Evolutionary conservation across 2,329 filamentous ascomycete genomes (phyloP).

Genomic region (Pestalotiopsis fici): DNA sequence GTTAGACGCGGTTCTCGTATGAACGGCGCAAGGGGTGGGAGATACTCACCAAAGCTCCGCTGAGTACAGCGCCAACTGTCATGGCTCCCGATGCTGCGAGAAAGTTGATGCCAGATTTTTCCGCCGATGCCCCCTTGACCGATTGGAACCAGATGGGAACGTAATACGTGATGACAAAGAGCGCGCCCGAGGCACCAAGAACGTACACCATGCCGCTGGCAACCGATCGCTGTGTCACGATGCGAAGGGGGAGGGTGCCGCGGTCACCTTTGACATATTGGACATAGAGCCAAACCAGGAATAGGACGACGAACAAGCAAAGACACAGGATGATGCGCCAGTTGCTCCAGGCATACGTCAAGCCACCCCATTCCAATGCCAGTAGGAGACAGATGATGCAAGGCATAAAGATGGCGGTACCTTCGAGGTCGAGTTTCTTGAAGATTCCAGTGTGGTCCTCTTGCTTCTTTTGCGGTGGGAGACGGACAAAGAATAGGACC

Average conservation of each 20-base stretch:
- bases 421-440: slow-evolving; percentile 12
- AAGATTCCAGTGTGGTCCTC: slow-evolving; percentile 1
- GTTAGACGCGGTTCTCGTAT: not conserved
- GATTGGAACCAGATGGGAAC: slow-evolving; percentile 31
- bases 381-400: slow-evolving; percentile 24
- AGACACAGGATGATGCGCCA: slow-evolving; percentile 31
- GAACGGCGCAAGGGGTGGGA: not conserved
- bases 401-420: not conserved
- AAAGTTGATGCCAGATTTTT: slow-evolving; percentile 26
- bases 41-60: slow-evolving; percentile 15
- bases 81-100: slow-evolving; percentile 13
- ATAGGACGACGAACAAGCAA: slow-evolving; percentile 17
- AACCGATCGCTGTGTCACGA: slow-evolving; percentile 23
- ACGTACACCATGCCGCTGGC: slow-evolving; percentile 13
- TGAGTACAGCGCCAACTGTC: slow-evolving; percentile 8
- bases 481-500: slow-evolving; percentile 14
- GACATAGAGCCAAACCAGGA: slow-evolving; percentile 20
- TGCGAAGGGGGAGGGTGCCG: slow-evolving; percentile 37
- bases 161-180: slow-evolving; percentile 15
- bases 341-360: slow-evolving; percentile 31
- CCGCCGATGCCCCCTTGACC: slow-evolving; percentile 21
- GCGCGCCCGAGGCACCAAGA: slow-evolving; percentile 10
- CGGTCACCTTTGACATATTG: slow-evolving; percentile 33
- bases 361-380: slow-evolving; percentile 41
- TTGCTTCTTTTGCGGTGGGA: not conserved